A percentile compares a stretch with the other conserved stretches of the same genome.
These are phyloP conservation scores for Fusarium coicis DNA, from an alignment of 2,329 filamentous ascomycete genomes.

Conservation along the genomic window DNA sequence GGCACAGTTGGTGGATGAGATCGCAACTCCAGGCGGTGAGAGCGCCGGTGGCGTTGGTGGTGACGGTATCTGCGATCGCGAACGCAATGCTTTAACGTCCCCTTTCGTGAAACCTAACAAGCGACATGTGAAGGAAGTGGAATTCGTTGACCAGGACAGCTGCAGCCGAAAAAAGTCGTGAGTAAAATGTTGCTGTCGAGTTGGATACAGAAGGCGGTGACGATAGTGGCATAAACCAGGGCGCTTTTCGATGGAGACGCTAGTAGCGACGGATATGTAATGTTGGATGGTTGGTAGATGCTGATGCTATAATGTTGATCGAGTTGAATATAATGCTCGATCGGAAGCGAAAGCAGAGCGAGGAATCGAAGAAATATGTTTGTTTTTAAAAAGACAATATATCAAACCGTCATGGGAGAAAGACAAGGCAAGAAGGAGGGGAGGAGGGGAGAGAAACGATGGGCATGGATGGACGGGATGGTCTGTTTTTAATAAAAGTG, in stretches of 20 bases:
- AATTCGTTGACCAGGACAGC: conserved; percentile 18
- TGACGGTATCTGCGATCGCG: conserved; percentile 29
- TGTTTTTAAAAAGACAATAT: conserved; percentile 30
- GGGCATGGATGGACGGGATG: conserved; percentile 44
- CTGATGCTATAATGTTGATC: conserved; percentile 4
- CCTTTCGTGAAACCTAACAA: conserved; percentile 35
- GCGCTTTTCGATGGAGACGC: conserved; percentile 30
- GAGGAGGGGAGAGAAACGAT: conserved; percentile 39
- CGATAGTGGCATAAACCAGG: conserved; percentile 42
- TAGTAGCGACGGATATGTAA: conserved; percentile 19
- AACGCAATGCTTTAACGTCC: conserved; percentile 42
- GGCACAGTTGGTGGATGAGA: conserved; percentile 35
- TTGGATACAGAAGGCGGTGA: conserved; percentile 40
- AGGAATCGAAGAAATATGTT: conserved; percentile 29
- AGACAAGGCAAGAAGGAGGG: conserved; percentile 42
- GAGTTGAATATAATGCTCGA: conserved; percentile 20
- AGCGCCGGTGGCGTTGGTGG: conserved; percentile 19
- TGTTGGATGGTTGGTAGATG: conserved; percentile 5
- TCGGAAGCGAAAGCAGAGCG: conserved; percentile 23
- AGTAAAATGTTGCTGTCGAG: conserved; percentile 32
- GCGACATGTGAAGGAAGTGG: conserved; percentile 37
- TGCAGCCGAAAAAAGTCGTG: conserved; percentile 22
- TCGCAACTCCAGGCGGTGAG: conserved; percentile 39
- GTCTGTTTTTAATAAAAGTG: conserved; percentile 47
- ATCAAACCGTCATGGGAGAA: conserved; percentile 40